These are phyloP conservation scores for Plasmopara halstedii DNA, from an alignment of 352 stramenopile genomes.

Conservation along the genomic window DNA sequence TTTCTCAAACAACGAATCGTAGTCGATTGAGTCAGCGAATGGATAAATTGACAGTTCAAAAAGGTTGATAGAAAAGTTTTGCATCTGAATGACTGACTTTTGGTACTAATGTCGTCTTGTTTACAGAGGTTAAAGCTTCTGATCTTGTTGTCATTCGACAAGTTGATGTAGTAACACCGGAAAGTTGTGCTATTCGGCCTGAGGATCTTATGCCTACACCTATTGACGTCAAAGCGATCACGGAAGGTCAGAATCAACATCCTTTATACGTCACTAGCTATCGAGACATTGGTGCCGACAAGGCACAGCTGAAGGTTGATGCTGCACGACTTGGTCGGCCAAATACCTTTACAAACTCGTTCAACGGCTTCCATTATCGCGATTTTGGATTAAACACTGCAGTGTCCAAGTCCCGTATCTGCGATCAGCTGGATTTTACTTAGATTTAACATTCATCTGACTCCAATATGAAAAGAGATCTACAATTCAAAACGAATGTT, in stretches of 20 bases:
- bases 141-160: slow-evolving; percentile 42
- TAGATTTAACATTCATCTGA: neutral
- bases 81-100: neutral
- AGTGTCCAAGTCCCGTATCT: slow-evolving; percentile 75
- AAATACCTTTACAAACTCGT: slow-evolving; percentile 77
- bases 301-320: slow-evolving; percentile 65
- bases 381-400: slow-evolving; percentile 78
- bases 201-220: slow-evolving; percentile 43
- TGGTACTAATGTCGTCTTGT: slow-evolving; percentile 1
- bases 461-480: too few species aligned
- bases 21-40: slow-evolving; percentile 67
- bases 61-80: slow-evolving; percentile 31
- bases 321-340: slow-evolving; percentile 50
- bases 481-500: neutral
- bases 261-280: slow-evolving; percentile 70
- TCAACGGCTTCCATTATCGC: slow-evolving; percentile 79
- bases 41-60: slow-evolving; percentile 58
- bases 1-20: slow-evolving; percentile 29
- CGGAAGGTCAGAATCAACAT: slow-evolving; percentile 48
- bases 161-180: slow-evolving; percentile 45
- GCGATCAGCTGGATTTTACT: slow-evolving; percentile 54
- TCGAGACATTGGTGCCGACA: slow-evolving; percentile 66
- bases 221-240: slow-evolving; percentile 57
- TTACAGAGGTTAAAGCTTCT: slow-evolving; percentile 47
- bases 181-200: slow-evolving; percentile 40